phyloP scores from a whole-genome alignment of 148 eudicot genomes.

The Nepenthes mirabilis region DNA sequence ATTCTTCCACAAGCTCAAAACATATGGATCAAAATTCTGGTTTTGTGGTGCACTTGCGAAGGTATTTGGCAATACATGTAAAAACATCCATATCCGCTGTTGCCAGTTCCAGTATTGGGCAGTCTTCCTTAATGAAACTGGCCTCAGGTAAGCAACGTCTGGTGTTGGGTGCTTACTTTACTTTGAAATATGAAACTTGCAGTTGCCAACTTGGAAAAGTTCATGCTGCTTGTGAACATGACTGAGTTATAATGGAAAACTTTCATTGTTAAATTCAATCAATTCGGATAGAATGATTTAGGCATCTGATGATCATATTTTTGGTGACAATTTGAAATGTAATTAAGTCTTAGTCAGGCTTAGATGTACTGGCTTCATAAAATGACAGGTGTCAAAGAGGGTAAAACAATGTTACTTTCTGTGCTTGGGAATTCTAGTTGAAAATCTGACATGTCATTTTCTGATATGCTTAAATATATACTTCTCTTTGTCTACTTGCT shows the following conservation, averaged over 20 bases:
- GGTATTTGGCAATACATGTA: conserved; percentile 46
- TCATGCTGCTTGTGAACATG: not conserved
- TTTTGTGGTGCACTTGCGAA: conserved; percentile 17
- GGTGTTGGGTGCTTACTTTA: not conserved
- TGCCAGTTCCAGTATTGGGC: conserved; percentile 87
- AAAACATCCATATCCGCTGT: conserved; percentile 49
- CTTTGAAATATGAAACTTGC: not conserved
- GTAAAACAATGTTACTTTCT: too few species aligned
- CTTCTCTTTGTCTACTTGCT: too few species aligned
- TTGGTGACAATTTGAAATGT: too few species aligned
- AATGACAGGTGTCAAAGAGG: too few species aligned
- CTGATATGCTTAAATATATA: too few species aligned
- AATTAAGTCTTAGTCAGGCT: too few species aligned
- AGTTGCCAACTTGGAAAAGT: not conserved
- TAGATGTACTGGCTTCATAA: too few species aligned
- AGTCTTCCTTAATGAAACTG: conserved; percentile 42
- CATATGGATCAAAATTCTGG: conserved; percentile 28
- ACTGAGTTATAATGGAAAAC: not conserved
- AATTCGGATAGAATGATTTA: too few species aligned
- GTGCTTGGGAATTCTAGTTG: too few species aligned
- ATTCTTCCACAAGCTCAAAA: conserved; percentile 25
- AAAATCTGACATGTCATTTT: too few species aligned
- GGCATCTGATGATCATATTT: too few species aligned
- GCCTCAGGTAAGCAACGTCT: conserved; percentile 42
- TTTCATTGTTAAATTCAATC: not conserved